Evolutionary conservation across 2,329 filamentous ascomycete genomes (phyloP), one percentile per base, ranked within the genome.

Genomic region (Ascochyta koolunga): DNA sequence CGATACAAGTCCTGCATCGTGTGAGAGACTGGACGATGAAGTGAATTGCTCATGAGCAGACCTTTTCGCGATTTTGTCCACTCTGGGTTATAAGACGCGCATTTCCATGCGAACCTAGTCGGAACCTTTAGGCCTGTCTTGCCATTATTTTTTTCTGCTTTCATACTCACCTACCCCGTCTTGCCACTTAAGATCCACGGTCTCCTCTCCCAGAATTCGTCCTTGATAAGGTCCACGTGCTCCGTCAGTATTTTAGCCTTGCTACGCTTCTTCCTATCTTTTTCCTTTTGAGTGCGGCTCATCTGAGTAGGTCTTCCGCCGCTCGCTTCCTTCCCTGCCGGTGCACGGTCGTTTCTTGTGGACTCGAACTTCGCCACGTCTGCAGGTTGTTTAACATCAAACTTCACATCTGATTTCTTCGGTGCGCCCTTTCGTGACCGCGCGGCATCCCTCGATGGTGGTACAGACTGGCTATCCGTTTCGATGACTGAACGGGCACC

Each of bases 211-310:
- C 95, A 99, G 71, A 99, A 99, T 3, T 91, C 89, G 74, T 98
- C 91, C 66, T 89, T 92, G 76, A 99, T 98, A 66, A 99, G 90
- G 77, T 99, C 95, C 55, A 95, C 77, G 78, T 98, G 92, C 69
- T 93, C 88, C 32, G 96, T 82, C 31, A 90, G 84, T 39, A 99
- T 87, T 45, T 83, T 83, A 0, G 92, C 93, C 74, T 96, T 97
- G 54, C 84, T 82, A 48, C 89, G 84, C 59, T 86, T 83, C 79
- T 96, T 98, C 70, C 82, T 88, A 59, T 96, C 87, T 65, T 89
- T 96, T 53, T 97, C 91, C 18, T 82, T 78, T 68, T 96, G 91
- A n/a, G 88, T 89, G 69, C 89, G 93, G 37, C 89, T 92, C 59
- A 87, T 80, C 37, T 82, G 77, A 19, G 16, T 43, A 29, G 19